A percentile compares a stretch with the other conserved stretches of the same genome.
phyloP scores from a whole-genome alignment of 2,329 filamentous ascomycete genomes.

The Dichotomopilus funicola region DNA sequence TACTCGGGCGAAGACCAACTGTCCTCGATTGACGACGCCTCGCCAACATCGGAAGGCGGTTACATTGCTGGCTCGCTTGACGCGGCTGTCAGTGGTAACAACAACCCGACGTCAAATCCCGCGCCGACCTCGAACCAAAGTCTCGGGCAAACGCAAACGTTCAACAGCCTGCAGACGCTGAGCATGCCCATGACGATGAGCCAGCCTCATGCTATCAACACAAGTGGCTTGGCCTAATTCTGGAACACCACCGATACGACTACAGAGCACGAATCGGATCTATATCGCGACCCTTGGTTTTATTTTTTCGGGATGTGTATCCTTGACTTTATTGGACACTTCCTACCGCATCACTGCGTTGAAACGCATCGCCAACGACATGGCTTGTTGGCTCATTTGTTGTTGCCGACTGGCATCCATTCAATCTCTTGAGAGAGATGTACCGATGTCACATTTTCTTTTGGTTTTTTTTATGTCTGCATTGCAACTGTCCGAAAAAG shows the following conservation, averaged over 20 bases:
- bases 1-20: conserved; percentile 77
- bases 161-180: conserved; percentile 54
- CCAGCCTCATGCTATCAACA: conserved; percentile 39
- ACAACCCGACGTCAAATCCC: conserved; percentile 25
- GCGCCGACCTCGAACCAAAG: conserved; percentile 26
- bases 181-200: conserved; percentile 61
- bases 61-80: conserved; percentile 52
- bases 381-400: no score
- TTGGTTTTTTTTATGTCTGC: no score
- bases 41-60: conserved; percentile 62
- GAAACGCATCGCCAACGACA: no score
- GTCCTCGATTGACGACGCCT: conserved; percentile 71
- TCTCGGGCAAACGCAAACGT: conserved; percentile 34
- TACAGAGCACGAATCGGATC: no score
- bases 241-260: neutral
- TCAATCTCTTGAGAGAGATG: no score
- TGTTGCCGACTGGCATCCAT: no score
- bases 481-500: no score
- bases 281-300: no score
- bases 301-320: no score
- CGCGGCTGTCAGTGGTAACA: conserved; percentile 32
- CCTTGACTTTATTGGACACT: no score
- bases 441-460: no score
- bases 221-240: conserved; percentile 32
- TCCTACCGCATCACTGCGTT: no score